These are phyloP conservation scores for Diversispora eburnea DNA, from an alignment of 192 early-diverging fungal species.

Conservation along the genomic window DNA sequence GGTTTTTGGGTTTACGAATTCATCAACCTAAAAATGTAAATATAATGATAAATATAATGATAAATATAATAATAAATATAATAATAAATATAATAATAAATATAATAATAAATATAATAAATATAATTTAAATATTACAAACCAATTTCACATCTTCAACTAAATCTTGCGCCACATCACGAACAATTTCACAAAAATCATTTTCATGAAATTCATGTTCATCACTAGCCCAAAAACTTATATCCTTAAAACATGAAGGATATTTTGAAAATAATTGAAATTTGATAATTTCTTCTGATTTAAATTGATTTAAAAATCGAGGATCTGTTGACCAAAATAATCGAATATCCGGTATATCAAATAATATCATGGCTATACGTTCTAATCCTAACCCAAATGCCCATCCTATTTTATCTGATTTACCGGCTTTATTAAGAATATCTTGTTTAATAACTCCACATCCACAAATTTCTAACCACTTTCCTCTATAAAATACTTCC, in stretches of 20 bases:
- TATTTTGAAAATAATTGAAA: constrained; percentile 89
- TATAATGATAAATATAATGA: not conserved
- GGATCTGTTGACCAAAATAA: constrained; percentile 92
- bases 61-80: not conserved
- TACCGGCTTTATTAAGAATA: constrained; percentile 70
- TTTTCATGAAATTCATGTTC: constrained; percentile 78
- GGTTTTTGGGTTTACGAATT: constrained; percentile 85
- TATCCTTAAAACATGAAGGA: constrained; percentile 90
- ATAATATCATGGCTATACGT: constrained; percentile 93
- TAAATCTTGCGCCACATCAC: constrained; percentile 89
- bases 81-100: not conserved
- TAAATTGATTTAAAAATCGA: constrained; percentile 85
- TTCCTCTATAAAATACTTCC: constrained; percentile 88
- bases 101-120: not conserved
- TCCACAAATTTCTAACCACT: constrained; percentile 93
- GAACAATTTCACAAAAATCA: constrained; percentile 88
- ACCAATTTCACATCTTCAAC: constrained; percentile 86
- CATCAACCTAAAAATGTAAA: constrained; percentile 64
- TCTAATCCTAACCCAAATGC: constrained; percentile 98
- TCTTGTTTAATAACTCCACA: constrained; percentile 89
- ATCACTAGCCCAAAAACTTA: constrained; percentile 82
- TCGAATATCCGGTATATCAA: constrained; percentile 92
- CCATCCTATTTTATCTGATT: constrained; percentile 82
- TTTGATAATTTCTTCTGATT: constrained; percentile 58
- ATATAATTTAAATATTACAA: constrained; percentile 23